Evolutionary conservation across 1,284 basidiomycete species (phyloP).

Genomic region (Ceratobasidium sp.): DNA sequence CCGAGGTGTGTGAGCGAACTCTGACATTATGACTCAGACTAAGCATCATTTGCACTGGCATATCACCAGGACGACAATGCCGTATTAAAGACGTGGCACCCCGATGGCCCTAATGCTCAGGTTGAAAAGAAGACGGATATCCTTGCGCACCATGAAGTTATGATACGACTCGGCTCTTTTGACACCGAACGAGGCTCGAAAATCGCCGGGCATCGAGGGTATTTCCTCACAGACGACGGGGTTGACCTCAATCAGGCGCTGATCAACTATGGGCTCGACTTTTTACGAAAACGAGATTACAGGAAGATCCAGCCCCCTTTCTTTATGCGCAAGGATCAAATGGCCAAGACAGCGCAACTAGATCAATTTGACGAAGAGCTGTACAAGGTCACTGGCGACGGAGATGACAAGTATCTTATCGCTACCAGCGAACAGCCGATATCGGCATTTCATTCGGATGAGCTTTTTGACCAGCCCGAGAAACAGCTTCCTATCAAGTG

Average conservation of each 20-base stretch:
- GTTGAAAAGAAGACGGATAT: slow-evolving; percentile 76
- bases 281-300: slow-evolving; percentile 83
- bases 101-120: slow-evolving; percentile 74
- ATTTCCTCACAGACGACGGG: slow-evolving; percentile 95
- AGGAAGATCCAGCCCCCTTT: slow-evolving; percentile 98
- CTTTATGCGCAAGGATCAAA: slow-evolving; percentile 98
- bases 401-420: slow-evolving; percentile 99
- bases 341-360: slow-evolving; percentile 97
- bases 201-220: slow-evolving; percentile 94
- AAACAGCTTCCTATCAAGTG: slow-evolving; percentile 90
- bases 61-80: slow-evolving; percentile 95
- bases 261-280: slow-evolving; percentile 95
- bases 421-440: slow-evolving; percentile 99
- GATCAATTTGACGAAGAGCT: slow-evolving; percentile 98
- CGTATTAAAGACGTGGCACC: slow-evolving; percentile 86
- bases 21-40: too few species aligned
- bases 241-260: slow-evolving; percentile 98
- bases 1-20: slow-evolving; percentile 82
- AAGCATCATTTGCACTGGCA: background rate
- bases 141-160: slow-evolving; percentile 96
- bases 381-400: slow-evolving; percentile 92
- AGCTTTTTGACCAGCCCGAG: slow-evolving; percentile 96
- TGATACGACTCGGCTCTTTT: slow-evolving; percentile 92
- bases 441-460: slow-evolving; percentile 93
- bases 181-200: slow-evolving; percentile 96